A percentile compares a stretch with the other conserved stretches of the same genome.
Evolutionary conservation across 371 early-diverging fungal genomes (phyloP).

Genomic region (Mucor lusitanicus): DNA sequence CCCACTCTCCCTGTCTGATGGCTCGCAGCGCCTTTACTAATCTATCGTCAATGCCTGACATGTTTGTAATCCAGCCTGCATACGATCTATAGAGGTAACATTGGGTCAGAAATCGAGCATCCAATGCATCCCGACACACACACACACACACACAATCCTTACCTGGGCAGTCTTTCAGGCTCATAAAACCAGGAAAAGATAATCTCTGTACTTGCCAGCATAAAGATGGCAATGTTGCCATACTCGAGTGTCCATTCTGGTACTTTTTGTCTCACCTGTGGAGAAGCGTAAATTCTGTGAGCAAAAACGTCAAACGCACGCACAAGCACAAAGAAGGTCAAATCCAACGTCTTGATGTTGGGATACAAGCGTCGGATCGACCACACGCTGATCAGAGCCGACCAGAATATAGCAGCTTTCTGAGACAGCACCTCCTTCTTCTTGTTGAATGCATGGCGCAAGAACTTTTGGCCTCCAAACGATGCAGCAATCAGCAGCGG

Average conservation of each 20-base stretch:
- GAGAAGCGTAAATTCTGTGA: conserved; percentile 34
- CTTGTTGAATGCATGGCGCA: conserved; percentile 12
- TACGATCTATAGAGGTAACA: conserved; percentile 46
- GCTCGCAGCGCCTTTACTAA: conserved; percentile 49
- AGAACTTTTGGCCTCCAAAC: conserved; percentile 37
- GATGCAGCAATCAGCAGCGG: conserved; percentile 38
- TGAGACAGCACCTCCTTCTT: conserved; percentile 2
- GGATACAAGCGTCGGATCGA: conserved; percentile 38
- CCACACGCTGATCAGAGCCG: conserved; percentile 32
- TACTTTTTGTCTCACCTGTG: conserved; percentile 39
- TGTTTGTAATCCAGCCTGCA: conserved; percentile 63
- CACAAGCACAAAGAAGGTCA: conserved; percentile 63
- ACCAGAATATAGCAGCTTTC: conserved; percentile 24
- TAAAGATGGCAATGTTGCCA: conserved; percentile 58
- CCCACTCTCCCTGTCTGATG: conserved; percentile 42
- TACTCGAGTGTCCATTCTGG: conserved; percentile 55
- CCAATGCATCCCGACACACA: not conserved
- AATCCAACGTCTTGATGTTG: conserved; percentile 51
- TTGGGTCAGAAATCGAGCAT: not conserved
- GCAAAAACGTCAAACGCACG: conserved; percentile 63
- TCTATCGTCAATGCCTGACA: conserved; percentile 63
- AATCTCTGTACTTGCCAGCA: conserved; percentile 60
- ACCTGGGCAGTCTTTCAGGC: conserved; percentile 58
- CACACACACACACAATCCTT: conserved; percentile 2
- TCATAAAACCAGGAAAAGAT: conserved; percentile 69